Percentiles rank a stretch among this genome's conserved stretches.
Conservation (phyloP, 306 rosid genomes). For the Vigna unguiculata region DNA sequence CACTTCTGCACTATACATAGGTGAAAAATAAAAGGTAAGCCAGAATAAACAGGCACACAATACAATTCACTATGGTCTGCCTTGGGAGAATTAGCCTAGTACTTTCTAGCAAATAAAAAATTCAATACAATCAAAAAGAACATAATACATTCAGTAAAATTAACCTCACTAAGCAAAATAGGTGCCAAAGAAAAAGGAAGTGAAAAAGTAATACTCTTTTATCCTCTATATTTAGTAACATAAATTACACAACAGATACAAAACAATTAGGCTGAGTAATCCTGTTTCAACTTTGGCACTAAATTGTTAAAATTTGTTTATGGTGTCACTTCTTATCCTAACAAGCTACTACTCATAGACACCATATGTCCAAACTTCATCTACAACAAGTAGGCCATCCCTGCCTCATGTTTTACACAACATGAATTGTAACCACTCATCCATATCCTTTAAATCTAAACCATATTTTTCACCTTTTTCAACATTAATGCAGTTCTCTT, state of each 20-base stretch:
- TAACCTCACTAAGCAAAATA: not conserved
- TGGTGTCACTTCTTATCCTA: not conserved
- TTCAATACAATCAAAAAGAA: not conserved
- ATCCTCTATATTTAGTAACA: not conserved
- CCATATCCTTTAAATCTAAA: not conserved
- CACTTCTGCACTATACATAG: constrained; percentile 69
- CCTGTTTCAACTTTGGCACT: not conserved
- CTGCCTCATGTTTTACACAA: not conserved
- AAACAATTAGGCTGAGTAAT: not conserved
- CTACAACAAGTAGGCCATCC: not conserved
- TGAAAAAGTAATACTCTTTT: not conserved
- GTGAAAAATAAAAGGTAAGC: constrained; percentile 41
- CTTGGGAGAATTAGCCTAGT: not conserved
- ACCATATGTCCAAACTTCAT: constrained; percentile 7
- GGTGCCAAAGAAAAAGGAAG: not conserved
- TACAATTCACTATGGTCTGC: not conserved
- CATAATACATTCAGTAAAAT: not conserved
- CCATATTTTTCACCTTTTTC: constrained; percentile 10
- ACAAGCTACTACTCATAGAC: not conserved
- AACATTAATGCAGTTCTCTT: not conserved
- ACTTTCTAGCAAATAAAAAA: not conserved
- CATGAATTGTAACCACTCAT: not conserved
- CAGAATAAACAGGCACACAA: not conserved
- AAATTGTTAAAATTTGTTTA: not conserved
- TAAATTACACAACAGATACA: not conserved